Conservation (phyloP, 148 eudicot genomes). For the Polygonum maritimum region DNA sequence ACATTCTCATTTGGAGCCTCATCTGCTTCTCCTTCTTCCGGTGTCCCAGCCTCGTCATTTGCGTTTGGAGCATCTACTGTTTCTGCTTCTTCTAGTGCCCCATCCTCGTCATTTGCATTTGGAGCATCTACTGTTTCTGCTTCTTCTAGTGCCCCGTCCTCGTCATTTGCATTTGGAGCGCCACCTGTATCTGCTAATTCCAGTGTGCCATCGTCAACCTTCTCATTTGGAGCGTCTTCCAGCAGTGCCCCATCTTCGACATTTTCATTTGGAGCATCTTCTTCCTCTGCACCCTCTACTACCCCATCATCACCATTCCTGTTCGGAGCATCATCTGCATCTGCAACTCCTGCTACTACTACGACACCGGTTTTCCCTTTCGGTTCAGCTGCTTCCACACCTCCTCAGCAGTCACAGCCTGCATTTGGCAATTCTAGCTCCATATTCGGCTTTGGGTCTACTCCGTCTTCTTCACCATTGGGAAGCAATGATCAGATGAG, state of each 20-base stretch:
- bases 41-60: slow-evolving; percentile 14
- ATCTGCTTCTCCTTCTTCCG: slow-evolving; percentile 14
- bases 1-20: slow-evolving; percentile 18
- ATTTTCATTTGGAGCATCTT: slow-evolving; percentile 25
- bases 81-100: neutral
- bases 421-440: slow-evolving; percentile 20
- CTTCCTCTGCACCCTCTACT: slow-evolving; percentile 22
- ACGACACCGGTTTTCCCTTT: slow-evolving; percentile 28
- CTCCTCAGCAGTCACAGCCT: slow-evolving; percentile 26
- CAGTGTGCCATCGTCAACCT: slow-evolving; percentile 9
- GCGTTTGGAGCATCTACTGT: slow-evolving; percentile 17
- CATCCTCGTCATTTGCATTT: slow-evolving; percentile 15
- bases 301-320: slow-evolving; percentile 15
- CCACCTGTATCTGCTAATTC: neutral
- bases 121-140: slow-evolving; percentile 21
- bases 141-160: slow-evolving; percentile 11
- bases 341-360: slow-evolving; percentile 15
- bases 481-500: slow-evolving; percentile 48
- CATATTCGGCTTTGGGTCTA: slow-evolving; percentile 35
- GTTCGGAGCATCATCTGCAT: slow-evolving; percentile 20
- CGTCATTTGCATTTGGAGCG: slow-evolving; percentile 19
- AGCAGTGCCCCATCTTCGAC: slow-evolving; percentile 12
- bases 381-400: slow-evolving; percentile 36
- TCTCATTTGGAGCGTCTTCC: slow-evolving; percentile 17
- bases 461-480: slow-evolving; percentile 14